A percentile compares a stretch with the other conserved stretches of the same genome.
phyloP scores from a whole-genome alignment of 352 stramenopile genomes.

The Pythium aphanidermatum region DNA sequence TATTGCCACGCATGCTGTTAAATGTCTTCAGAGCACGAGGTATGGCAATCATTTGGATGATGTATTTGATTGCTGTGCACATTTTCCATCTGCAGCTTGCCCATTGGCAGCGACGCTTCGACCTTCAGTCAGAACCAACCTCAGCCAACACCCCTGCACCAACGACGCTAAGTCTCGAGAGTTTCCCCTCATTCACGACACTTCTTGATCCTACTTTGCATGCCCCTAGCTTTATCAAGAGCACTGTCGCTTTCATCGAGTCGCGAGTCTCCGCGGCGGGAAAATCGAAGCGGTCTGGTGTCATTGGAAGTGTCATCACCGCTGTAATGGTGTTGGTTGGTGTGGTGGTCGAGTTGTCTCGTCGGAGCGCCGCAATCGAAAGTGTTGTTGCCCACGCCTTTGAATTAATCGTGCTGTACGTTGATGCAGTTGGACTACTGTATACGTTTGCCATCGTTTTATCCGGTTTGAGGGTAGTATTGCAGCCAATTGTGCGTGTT shows the following conservation, averaged over 20 bases:
- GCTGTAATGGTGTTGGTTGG: conserved; percentile 3
- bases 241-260: conserved; percentile 4
- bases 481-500: conserved; percentile 29
- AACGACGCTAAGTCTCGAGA: conserved; percentile 9
- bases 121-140: conserved; percentile 23
- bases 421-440: conserved; percentile 48
- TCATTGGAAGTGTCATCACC: conserved; percentile 10
- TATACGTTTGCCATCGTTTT: conserved; percentile 36
- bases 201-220: conserved; percentile 52
- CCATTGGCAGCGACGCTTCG: conserved; percentile 63
- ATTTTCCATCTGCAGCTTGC: conserved; percentile 60
- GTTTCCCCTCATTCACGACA: conserved; percentile 48
- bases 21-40: conserved; percentile 43
- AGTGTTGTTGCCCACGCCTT: conserved; percentile 3
- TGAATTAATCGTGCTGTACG: conserved; percentile 41
- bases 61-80: conserved; percentile 59
- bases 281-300: background rate
- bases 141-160: conserved; percentile 5
- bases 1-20: conserved; percentile 43
- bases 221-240: conserved; percentile 29
- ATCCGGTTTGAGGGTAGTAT: conserved; percentile 27
- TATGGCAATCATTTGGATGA: conserved; percentile 42
- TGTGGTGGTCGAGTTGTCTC: conserved; percentile 5
- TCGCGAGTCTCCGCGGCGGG: background rate
- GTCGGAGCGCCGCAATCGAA: conserved; percentile 5